A percentile compares a stretch with the other conserved stretches of the same genome.
phyloP scores from a whole-genome alignment of 1,284 basidiomycete genomes.

The Athelia psychrophila region DNA sequence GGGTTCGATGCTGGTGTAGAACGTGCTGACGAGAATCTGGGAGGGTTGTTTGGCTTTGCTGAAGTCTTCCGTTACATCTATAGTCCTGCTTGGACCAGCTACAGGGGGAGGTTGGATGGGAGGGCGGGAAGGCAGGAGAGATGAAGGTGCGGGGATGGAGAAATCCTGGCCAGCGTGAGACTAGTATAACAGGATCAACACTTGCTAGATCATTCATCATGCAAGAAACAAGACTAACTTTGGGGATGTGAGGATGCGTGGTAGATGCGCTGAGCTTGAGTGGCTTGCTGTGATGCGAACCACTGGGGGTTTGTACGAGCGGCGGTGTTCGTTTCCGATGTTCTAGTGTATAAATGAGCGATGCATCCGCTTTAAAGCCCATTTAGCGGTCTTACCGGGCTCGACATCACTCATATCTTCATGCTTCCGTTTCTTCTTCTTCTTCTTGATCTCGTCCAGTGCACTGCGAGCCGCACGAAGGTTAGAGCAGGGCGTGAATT shows the following conservation, averaged over 20 bases:
- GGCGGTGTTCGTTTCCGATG: slow-evolving; percentile 58
- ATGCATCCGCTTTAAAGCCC: background rate
- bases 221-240: slow-evolving; percentile 39
- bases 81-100: slow-evolving; percentile 77
- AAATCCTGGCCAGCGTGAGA: slow-evolving; percentile 53
- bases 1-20: slow-evolving; percentile 83
- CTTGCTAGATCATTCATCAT: slow-evolving; percentile 3
- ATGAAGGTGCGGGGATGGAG: slow-evolving; percentile 41
- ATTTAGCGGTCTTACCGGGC: slow-evolving; percentile 37
- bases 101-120: slow-evolving; percentile 65
- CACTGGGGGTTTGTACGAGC: slow-evolving; percentile 31
- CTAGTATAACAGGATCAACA: slow-evolving; percentile 23
- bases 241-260: slow-evolving; percentile 40
- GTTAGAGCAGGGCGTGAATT: slow-evolving; percentile 13
- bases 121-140: slow-evolving; percentile 64
- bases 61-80: slow-evolving; percentile 84
- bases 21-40: slow-evolving; percentile 68
- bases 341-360: slow-evolving; percentile 43
- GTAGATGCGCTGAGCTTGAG: slow-evolving; percentile 34
- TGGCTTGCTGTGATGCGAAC: slow-evolving; percentile 31
- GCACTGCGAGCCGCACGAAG: slow-evolving; percentile 24
- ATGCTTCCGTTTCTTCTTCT: slow-evolving; percentile 85
- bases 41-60: slow-evolving; percentile 75
- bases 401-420: slow-evolving; percentile 76
- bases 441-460: slow-evolving; percentile 57